phyloP scores from a whole-genome alignment of 176 grass and related monocot genomes.

The Coix lacrymajobi region DNA sequence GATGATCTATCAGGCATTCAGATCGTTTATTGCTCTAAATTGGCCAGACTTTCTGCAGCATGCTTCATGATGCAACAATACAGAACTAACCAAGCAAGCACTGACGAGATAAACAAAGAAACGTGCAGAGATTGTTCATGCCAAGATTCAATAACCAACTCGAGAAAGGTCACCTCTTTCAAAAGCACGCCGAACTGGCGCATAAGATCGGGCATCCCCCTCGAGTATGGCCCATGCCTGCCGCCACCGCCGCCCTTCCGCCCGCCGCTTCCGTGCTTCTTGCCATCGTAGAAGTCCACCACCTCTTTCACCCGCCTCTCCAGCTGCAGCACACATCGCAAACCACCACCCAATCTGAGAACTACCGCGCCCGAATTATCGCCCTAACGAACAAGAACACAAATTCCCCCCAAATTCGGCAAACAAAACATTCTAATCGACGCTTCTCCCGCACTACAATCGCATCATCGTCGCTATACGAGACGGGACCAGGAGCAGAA shows the following conservation, averaged over 20 bases:
- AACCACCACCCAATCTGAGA: neutral
- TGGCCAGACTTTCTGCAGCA: neutral
- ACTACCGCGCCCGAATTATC: neutral
- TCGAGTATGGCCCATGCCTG: conserved; percentile 39
- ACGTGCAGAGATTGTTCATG: neutral
- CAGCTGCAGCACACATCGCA: conserved; percentile 41
- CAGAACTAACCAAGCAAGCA: neutral
- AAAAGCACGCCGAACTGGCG: conserved; percentile 62
- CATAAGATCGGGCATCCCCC: conserved; percentile 64
- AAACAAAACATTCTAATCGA: neutral
- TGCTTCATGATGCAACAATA: neutral
- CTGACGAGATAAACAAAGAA: neutral
- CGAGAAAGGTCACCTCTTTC: conserved; percentile 54
- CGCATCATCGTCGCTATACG: neutral
- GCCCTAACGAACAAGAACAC: neutral
- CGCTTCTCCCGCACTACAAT: neutral
- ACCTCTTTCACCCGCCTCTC: conserved; percentile 63
- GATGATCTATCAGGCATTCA: neutral
- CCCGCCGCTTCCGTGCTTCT: conserved; percentile 49
- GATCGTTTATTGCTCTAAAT: neutral
- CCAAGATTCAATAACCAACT: neutral
- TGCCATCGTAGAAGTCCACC: conserved; percentile 43
- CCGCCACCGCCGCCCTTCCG: conserved; percentile 28
- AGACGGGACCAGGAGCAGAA: neutral
- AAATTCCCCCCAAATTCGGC: neutral